Base-by-base conservation (phyloP, 1,284 basidiomycete species). In the Chiua sp. region DNA sequence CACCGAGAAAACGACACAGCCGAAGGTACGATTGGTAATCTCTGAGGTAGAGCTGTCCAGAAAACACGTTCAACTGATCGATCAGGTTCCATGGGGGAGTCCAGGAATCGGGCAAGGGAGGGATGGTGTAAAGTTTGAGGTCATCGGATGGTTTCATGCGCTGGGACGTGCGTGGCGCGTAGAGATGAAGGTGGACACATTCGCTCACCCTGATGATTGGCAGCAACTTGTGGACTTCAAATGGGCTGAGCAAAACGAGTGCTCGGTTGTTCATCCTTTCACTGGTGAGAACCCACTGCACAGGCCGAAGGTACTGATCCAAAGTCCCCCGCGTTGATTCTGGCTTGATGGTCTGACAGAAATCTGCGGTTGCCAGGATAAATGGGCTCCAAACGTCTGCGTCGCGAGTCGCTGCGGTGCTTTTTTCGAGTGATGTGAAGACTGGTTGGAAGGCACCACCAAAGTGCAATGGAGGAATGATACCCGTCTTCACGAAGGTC, bases 271-370 rank as follows among this genome's bases (percentile, higher is more conserved):
- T 16, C n/a, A n/a, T 51, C 30, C 32, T 32, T 32, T 33, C 55
- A 10, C 56, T 42, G 1, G 77, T 74, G 22, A 79, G 51, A 51
- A 82, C 69, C 80, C 80, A 80, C 47, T 77, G 72, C n/a, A 80
- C 72, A 0, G 78, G 75, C 18, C 77, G 75, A 23, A 78, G 61
- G 53, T 76, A 80, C 39, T 78, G 75, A 42, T 63, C 32, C 32
- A 32, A 4, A 32, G 32, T 32, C 32, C 32, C 32, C 8, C 11
- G 32, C 32, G 32, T 32, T 10, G 32, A 32, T 32, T 32, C 32
- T 32, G 32, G 32, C 32, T 32, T 32, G 32, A 32, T 10, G 2
- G 32, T 32, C 32, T 7, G 32, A 32, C 32, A 32, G 70, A 76
- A 55, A 71, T 44, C 75, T 4, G 10, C 18, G 0, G 74, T 75